phyloP scores from a whole-genome alignment of 2,329 filamentous ascomycete genomes.

The Ceratocystis lukuohia region DNA sequence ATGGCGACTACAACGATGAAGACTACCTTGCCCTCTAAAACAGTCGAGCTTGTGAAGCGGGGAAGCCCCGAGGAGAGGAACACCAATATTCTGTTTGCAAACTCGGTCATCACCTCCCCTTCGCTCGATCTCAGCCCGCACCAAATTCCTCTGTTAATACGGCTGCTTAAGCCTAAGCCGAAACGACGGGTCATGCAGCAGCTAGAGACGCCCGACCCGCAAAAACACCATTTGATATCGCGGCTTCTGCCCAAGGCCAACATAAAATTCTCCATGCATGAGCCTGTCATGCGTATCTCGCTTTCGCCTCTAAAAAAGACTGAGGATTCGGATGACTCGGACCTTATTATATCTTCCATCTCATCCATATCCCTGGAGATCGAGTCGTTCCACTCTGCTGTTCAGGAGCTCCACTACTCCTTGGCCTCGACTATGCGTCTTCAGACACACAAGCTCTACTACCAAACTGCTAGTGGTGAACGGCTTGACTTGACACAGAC shows the following conservation, averaged over 20 bases:
- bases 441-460: constrained; percentile 81
- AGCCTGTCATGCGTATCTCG: constrained; percentile 82
- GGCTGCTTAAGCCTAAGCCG: constrained; percentile 49
- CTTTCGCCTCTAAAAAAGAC: constrained; percentile 61
- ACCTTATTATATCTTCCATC: constrained; percentile 86
- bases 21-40: constrained; percentile 89
- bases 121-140: constrained; percentile 86
- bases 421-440: constrained; percentile 69
- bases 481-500: constrained; percentile 79
- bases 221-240: constrained; percentile 58
- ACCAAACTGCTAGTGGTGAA: constrained; percentile 71
- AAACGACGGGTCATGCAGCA: constrained; percentile 6
- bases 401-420: constrained; percentile 76
- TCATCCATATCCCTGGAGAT: constrained; percentile 87
- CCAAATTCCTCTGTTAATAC: constrained; percentile 73
- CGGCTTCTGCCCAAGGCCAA: constrained; percentile 85
- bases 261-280: constrained; percentile 92
- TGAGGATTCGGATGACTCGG: constrained; percentile 65
- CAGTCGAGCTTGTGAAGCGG: constrained; percentile 62
- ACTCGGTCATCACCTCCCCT: constrained; percentile 89
- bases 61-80: constrained; percentile 72
- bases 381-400: constrained; percentile 84
- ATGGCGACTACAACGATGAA: constrained; percentile 95
- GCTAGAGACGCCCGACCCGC: constrained; percentile 24
- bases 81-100: constrained; percentile 90